Base-by-base conservation (phyloP, 2,329 filamentous ascomycete genomes). In the Decorospora gaudefroyi region DNA sequence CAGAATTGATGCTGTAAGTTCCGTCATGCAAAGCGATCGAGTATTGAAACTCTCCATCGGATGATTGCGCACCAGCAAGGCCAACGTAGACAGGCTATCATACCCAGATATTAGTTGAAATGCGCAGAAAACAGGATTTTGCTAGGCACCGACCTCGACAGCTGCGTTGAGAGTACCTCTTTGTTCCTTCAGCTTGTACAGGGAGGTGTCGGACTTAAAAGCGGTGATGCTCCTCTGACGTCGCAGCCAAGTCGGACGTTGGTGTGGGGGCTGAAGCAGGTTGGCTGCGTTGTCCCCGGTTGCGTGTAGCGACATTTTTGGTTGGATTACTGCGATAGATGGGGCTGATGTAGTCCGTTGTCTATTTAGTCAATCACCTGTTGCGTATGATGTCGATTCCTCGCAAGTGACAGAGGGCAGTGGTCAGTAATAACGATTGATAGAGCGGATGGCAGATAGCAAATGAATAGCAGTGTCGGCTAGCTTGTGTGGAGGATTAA, bases 1-100 rank as follows among this genome's bases (percentile, higher is more conserved):
- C 80, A 61, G 86, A 90, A 65, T 91, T 87, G 30, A 88, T 75
- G 15, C 87, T 81, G 63, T 91, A 91, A 3, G 85, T 84, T 4
- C 82, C 82, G 62, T 91, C 87, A 51, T 89, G 86, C 50, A 87
- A 79, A 3, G 85, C 86, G 34, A 90, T 74, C 10, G 58, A 61
- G 11, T 66, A 4, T 80, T 78, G 8, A 82, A 75, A 1, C 76
- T 76, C 37, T 74, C 72, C 44, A 11, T 79, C 73, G 21, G 79
- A 73, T 1, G 73, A 67, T 33, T 78, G 72, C 33, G 78, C 72
- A 27, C 80, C 79, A 3, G 84, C 82, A 22, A 87, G 79, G 41
- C 85, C 85, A 28, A 83, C 67, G 54, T 79, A 88, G 33, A 86
- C 74, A 22, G 54, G 42, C 65, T 70, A 36, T 6, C 42, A 17